A percentile compares a stretch with the other conserved stretches of the same genome.
phyloP scores from a whole-genome alignment of 2,329 filamentous ascomycete genomes.

The Penicillium aurantiogriseum region DNA sequence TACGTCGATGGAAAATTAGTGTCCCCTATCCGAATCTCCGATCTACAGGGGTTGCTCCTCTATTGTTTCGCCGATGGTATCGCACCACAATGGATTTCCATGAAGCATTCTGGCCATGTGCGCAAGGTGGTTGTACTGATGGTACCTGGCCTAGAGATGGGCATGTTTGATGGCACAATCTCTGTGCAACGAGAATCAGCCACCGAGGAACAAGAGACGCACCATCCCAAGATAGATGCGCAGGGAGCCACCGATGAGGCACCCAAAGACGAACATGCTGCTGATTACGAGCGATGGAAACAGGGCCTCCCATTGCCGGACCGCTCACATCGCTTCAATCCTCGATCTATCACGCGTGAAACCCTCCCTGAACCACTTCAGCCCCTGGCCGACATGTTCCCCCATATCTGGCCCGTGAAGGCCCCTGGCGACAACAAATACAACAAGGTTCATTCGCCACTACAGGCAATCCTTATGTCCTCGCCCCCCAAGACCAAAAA shows the following conservation, averaged over 20 bases:
- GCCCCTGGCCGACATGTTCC: conserved; percentile 77
- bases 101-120: conserved; percentile 56
- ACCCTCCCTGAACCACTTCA: conserved; percentile 53
- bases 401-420: conserved; percentile 83
- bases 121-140: conserved; percentile 82
- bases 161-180: conserved; percentile 72
- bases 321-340: conserved; percentile 34
- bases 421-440: conserved; percentile 82
- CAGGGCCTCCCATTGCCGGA: conserved; percentile 37
- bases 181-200: conserved; percentile 34
- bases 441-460: conserved; percentile 78
- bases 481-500: conserved; percentile 68
- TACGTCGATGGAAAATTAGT: conserved; percentile 56
- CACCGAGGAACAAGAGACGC: conserved; percentile 7
- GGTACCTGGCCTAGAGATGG: conserved; percentile 86
- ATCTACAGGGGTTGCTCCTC: conserved; percentile 58
- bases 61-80: conserved; percentile 62
- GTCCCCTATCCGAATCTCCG: conserved; percentile 56
- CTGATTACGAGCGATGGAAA: conserved; percentile 42
- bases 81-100: conserved; percentile 63
- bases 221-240: conserved; percentile 12
- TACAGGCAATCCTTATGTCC: conserved; percentile 78
- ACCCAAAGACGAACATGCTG: conserved; percentile 19
- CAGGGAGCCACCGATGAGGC: conserved; percentile 21
- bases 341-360: conserved; percentile 31